Percentiles rank a stretch among this genome's conserved stretches.
phyloP scores from a whole-genome alignment of 257 asterid genomes.

The Thymus quinquecostatus region DNA sequence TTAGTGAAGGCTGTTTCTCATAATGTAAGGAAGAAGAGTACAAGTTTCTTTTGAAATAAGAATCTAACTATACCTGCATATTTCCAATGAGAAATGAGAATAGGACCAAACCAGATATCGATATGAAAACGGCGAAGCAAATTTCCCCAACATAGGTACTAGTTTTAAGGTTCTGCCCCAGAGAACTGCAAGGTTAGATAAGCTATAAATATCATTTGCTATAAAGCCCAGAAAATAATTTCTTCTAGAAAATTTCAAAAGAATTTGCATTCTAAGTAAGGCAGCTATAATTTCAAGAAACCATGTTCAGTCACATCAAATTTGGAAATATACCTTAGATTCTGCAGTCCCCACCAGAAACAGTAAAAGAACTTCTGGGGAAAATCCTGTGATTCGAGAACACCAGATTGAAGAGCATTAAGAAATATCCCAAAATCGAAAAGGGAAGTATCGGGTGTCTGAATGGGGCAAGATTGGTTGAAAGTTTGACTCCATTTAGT shows the following conservation, averaged over 20 bases:
- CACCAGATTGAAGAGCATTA: constrained; percentile 72
- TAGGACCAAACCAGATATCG: constrained; percentile 83
- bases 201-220: not conserved
- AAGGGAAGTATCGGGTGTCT: constrained; percentile 41
- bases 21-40: not conserved
- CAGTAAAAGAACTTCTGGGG: constrained; percentile 84
- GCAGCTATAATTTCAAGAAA: constrained; percentile 2
- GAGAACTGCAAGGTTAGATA: constrained; percentile 60
- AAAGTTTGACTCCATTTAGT: constrained; percentile 31
- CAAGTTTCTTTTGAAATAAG: not conserved
- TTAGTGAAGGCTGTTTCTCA: not conserved
- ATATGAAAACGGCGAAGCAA: constrained; percentile 81
- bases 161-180: constrained; percentile 85
- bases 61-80: constrained; percentile 65
- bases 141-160: constrained; percentile 84
- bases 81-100: constrained; percentile 85
- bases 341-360: constrained; percentile 97
- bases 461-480: constrained; percentile 63
- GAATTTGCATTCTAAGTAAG: not conserved
- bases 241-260: not conserved
- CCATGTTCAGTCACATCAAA: not conserved
- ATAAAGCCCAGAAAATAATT: not conserved
- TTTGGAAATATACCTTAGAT: constrained; percentile 59
- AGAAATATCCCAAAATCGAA: constrained; percentile 84
- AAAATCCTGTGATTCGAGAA: constrained; percentile 74